Evolutionary conservation across 768 basidiomycete species (phyloP), one percentile per base, ranked within the genome.

Genomic region (Fomitopsis pulvina): DNA sequence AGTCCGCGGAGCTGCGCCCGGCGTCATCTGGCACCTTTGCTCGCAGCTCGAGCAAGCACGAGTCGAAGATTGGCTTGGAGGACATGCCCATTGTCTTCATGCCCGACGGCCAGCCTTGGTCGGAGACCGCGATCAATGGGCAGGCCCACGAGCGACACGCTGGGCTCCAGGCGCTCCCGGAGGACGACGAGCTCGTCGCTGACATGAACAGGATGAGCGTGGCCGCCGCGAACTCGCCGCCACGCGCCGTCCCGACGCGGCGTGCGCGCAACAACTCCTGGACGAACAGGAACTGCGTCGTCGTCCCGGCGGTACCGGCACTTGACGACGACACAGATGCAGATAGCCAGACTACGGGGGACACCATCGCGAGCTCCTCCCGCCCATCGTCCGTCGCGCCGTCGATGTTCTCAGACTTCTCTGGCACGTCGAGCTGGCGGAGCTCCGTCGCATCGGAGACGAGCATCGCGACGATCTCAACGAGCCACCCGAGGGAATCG

Each of bases 131-230:
- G 14, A 27, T 34, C 55, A 30, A 2, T 51, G 30, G 45, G 49
- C 52, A 55, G 52, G 42, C 52, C 43, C 43, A 37, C 34, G 34
- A 37, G 14, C 34, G 34, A 18, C 46, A 48, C 7, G 41, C 52
- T 20, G 52, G 52, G 4, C 63, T 83, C 41, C 71, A 75, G 48
- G 69, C 75, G 5, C 70, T 81, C 2, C 80, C 75, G 3, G 80
- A 83, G 52, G 78, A 71, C 43, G 60, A 66, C 7, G 77, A 80
- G 48, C 59, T 75, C 37, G 50, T 61, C 12, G 47, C 63, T 0
- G 40, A 50, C 6, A 59, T 59, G 45, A 38, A 59, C 3, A 48
- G 44, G 39, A 2, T 46, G 2, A 34, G 41, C 12, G n/a, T 45
- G 18, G 28, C 44, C 12, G 18, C 12, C 0, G 45, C 51, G 25